These are phyloP conservation scores for Sanghuangporus sanghuang DNA, from an alignment of 1,284 basidiomycete genomes.

Conservation along the genomic window DNA sequence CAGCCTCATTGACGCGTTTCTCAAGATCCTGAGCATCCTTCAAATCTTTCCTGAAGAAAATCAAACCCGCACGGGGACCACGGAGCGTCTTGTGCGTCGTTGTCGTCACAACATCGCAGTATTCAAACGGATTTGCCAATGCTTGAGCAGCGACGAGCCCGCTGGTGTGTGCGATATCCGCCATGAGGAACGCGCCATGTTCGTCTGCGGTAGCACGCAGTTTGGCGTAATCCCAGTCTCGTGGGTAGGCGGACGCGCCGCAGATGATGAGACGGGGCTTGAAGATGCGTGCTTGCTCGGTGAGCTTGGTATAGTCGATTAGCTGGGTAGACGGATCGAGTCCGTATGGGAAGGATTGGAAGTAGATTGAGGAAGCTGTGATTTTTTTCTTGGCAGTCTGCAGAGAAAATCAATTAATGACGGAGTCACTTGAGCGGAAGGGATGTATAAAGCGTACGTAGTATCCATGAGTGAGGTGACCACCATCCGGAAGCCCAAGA, in stretches of 20 bases:
- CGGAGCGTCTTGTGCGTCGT: conserved; percentile 99
- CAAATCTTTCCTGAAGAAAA: conserved; percentile 98
- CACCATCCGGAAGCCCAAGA: conserved; percentile 96
- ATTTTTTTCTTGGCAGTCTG: conserved; percentile 99
- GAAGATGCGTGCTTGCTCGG: conserved; percentile 90
- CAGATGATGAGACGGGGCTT: conserved; percentile 97
- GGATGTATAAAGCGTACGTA: conserved; percentile 53
- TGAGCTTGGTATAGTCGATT: conserved; percentile 86
- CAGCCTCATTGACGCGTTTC: conserved; percentile 95
- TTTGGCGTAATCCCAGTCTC: conserved; percentile 93
- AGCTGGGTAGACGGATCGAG: conserved; percentile 83
- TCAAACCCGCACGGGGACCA: conserved; percentile 95
- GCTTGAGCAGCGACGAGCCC: conserved; percentile 94
- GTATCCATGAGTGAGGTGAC: conserved; percentile 97
- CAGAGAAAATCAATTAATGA: conserved; percentile 28
- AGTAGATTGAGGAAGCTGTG: conserved; percentile 99
- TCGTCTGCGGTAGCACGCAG: conserved; percentile 82
- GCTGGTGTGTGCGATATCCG: conserved; percentile 97
- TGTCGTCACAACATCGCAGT: conserved; percentile 96
- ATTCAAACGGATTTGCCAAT: conserved; percentile 90
- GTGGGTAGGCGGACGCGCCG: conserved; percentile 97
- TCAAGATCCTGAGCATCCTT: conserved; percentile 80
- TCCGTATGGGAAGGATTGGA: conserved; percentile 97
- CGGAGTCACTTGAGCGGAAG: conserved; percentile 15
- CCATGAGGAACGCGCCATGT: conserved; percentile 91